phyloP scores from a whole-genome alignment of 495 filamentous ascomycete species.

The Evernia prunastri region DNA sequence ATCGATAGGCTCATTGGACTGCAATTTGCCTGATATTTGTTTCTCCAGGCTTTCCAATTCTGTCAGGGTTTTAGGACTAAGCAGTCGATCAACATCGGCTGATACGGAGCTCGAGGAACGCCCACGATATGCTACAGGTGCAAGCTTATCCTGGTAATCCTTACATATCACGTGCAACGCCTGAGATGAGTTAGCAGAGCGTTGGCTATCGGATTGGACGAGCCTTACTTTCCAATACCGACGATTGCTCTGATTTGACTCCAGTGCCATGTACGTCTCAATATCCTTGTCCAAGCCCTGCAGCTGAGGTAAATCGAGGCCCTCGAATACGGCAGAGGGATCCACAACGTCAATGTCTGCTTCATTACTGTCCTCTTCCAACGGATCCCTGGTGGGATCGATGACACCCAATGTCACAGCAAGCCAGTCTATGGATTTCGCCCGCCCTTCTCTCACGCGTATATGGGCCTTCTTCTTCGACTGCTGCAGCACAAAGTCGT shows the following conservation, averaged over 20 bases:
- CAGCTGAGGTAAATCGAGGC: conserved; percentile 62
- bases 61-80: conserved; percentile 79
- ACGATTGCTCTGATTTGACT: conserved; percentile 66
- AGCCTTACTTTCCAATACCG: conserved; percentile 75
- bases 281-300: conserved; percentile 80
- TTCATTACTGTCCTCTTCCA: conserved; percentile 82
- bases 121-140: conserved; percentile 54
- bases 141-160: conserved; percentile 63
- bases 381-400: conserved; percentile 65
- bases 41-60: conserved; percentile 77
- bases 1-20: conserved; percentile 87
- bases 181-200: conserved; percentile 35
- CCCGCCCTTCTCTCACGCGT: conserved; percentile 85
- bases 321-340: conserved; percentile 76
- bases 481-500: conserved; percentile 92
- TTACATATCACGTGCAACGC: conserved; percentile 79
- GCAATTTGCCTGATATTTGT: conserved; percentile 76
- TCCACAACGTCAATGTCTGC: conserved; percentile 71
- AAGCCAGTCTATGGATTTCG: conserved; percentile 92
- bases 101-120: conserved; percentile 75
- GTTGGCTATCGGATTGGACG: conserved; percentile 1
- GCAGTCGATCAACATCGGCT: conserved; percentile 77
- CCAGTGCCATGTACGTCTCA: conserved; percentile 72
- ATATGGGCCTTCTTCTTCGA: conserved; percentile 98
- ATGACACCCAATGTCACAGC: conserved; percentile 85